Conservation (phyloP, 2,329 filamentous ascomycete species). For the Neoascochyta sp. region DNA sequence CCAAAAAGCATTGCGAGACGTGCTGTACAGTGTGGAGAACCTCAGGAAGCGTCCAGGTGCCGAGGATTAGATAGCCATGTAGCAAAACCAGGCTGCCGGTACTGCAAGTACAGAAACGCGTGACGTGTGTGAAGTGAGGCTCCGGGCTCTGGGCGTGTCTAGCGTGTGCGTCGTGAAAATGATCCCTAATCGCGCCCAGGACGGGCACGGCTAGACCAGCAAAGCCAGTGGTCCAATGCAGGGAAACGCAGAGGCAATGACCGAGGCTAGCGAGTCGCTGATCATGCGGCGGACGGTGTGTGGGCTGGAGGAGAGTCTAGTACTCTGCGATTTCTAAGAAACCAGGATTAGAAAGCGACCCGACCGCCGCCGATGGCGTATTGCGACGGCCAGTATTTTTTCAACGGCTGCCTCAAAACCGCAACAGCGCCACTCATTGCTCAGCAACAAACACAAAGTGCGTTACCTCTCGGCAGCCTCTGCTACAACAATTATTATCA, state of each 20-base stretch:
- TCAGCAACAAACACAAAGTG: too few relatives aligned
- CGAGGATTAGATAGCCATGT: constrained; percentile 26
- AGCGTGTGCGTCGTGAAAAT: constrained; percentile 8
- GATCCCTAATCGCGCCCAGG: too few relatives aligned
- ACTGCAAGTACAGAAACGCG: constrained; percentile 7
- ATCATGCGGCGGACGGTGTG: constrained; percentile 4
- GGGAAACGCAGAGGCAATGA: neutral
- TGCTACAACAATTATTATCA: too few relatives aligned
- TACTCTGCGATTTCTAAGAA: constrained; percentile 12
- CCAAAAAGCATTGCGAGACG: constrained; percentile 41
- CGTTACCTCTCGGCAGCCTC: too few relatives aligned
- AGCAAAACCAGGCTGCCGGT: constrained; percentile 3
- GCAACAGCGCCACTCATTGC: constrained; percentile 10
- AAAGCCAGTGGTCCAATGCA: too few relatives aligned
- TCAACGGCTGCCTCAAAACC: constrained; percentile 5
- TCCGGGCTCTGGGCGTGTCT: constrained; percentile 13
- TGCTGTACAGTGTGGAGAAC: constrained; percentile 49
- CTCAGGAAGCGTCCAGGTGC: constrained; percentile 47
- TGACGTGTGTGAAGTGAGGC: constrained; percentile 9
- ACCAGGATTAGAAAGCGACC: constrained; percentile 20
- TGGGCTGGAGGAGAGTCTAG: constrained; percentile 10
- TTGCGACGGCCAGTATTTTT: constrained; percentile 11
- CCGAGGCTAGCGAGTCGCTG: constrained; percentile 14
- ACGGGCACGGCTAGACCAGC: too few relatives aligned
- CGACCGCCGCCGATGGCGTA: constrained; percentile 20